phyloP scores from a whole-genome alignment of 2,329 filamentous ascomycete genomes.

The Trichoderma harzianum region DNA sequence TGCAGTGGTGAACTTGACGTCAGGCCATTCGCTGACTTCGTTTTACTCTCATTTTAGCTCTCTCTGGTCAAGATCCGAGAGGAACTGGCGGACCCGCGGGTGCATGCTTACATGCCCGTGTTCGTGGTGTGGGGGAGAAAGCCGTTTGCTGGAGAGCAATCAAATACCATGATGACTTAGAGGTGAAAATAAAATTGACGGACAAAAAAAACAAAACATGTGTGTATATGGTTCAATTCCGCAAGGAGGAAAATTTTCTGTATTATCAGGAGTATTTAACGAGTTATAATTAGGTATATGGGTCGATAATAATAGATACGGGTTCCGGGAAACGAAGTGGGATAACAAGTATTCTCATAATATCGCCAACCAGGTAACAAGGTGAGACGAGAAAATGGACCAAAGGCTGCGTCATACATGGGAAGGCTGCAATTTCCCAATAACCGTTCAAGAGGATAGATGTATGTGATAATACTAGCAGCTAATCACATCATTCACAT shows the following conservation, averaged over 20 bases:
- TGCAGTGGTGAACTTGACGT: background rate
- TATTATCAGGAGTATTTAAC: background rate
- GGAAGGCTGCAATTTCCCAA: background rate
- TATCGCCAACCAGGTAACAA: background rate
- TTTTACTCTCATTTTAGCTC: slow-evolving; percentile 33
- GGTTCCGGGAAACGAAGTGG: background rate
- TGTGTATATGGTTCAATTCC: background rate
- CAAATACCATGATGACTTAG: background rate
- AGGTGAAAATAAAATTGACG: background rate
- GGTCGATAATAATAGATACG: background rate
- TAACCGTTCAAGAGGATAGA: no score
- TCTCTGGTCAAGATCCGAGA: slow-evolving; percentile 48
- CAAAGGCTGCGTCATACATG: background rate
- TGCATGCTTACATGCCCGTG: slow-evolving; percentile 49
- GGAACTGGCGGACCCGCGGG: slow-evolving; percentile 42
- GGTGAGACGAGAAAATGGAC: background rate
- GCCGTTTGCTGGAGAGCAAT: slow-evolving; percentile 37
- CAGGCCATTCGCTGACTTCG: background rate
- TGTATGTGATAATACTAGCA: no score
- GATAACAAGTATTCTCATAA: background rate
- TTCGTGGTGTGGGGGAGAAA: slow-evolving; percentile 51
- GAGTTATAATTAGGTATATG: background rate
- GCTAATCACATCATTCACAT: no score
- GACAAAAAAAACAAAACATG: background rate
- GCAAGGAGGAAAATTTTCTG: background rate